Base-by-base conservation (phyloP, 345 rosid species). In the Corchorus olitorius region DNA sequence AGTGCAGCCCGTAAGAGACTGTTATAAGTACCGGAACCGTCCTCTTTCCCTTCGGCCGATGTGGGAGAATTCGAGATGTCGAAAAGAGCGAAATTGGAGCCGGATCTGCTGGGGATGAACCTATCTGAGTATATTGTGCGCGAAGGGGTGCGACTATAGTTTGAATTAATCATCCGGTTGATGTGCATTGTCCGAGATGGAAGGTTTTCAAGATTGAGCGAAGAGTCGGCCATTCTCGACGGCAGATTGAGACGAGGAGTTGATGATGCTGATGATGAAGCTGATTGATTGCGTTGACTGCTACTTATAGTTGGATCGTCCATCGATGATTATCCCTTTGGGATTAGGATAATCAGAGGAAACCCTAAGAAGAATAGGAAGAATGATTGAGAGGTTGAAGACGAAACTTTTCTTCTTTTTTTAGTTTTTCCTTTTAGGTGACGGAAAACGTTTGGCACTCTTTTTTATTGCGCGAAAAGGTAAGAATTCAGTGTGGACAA, bases 81-180 rank as follows among this genome's bases (percentile, higher is more conserved):
- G 76, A 97, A 94, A 33, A 97, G 92, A 2, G 89, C 93, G 75
- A 94, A 94, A 81, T 97, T 97, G 20, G 98, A 97, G 71, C 89
- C 89, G 58, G 98, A 91, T 90, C 97, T 92, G 82, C 97, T 88
- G 20, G 99, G 99, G 2, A 97, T 97, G 78, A 97, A 97, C 85
- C 98, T 86, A 70, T 94, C 98, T 63, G 97, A 97, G 87, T 85
- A 92, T 52, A 97, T 97, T 4, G 95, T 83, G 48, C 90, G 85
- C 15, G 97, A 97, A 16, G 98, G 98, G 5, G 94, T 89, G 6
- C 78, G 83, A 55, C 84, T 81, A 67, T 88, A 92, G 75, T 82
- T 84, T 58, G 90, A 85, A 75, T 97, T 95, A 62, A 97, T 87
- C 81, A 97, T 59, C 50, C 94, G 95, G 83, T 78, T 85, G 74